phyloP scores from a whole-genome alignment of 116 monocot genomes.

The Zostera marina region DNA sequence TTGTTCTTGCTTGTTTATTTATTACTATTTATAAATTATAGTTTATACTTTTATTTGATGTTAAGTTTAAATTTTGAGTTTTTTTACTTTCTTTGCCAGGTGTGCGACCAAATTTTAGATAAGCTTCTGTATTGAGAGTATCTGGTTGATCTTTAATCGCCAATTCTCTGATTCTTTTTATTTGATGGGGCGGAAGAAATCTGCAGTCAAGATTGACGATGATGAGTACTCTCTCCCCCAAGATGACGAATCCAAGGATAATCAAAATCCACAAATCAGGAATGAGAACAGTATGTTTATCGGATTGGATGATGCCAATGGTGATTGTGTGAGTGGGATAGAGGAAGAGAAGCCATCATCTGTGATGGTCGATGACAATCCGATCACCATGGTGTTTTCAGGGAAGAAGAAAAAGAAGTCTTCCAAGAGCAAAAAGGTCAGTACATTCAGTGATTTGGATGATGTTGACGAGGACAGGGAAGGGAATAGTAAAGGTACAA shows the following conservation, averaged over 20 bases:
- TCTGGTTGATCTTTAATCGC: too few relatives aligned
- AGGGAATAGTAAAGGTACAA: background rate
- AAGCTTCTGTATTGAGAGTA: too few relatives aligned
- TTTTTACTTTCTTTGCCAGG: too few relatives aligned
- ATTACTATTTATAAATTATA: too few relatives aligned
- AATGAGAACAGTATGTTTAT: conserved; percentile 45
- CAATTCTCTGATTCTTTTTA: background rate
- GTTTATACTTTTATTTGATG: too few relatives aligned
- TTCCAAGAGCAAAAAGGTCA: conserved; percentile 47
- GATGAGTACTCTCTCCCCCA: conserved; percentile 88
- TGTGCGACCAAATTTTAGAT: too few relatives aligned
- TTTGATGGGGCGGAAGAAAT: conserved; percentile 84
- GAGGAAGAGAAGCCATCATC: background rate
- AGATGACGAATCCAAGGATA: conserved; percentile 16
- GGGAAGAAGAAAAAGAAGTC: conserved; percentile 35
- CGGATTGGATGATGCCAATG: conserved; percentile 15
- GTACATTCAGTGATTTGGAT: conserved; percentile 21
- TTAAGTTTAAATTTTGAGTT: too few relatives aligned
- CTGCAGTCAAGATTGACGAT: conserved; percentile 61
- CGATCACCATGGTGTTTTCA: conserved; percentile 16
- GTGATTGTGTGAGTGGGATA: conserved; percentile 23
- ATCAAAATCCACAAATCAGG: conserved; percentile 3
- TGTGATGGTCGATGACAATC: conserved; percentile 17
- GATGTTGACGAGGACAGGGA: conserved; percentile 10
- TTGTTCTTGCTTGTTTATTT: too few relatives aligned